Conservation (phyloP, 2,329 filamentous ascomycete genomes). For the Orbilia javanica region DNA sequence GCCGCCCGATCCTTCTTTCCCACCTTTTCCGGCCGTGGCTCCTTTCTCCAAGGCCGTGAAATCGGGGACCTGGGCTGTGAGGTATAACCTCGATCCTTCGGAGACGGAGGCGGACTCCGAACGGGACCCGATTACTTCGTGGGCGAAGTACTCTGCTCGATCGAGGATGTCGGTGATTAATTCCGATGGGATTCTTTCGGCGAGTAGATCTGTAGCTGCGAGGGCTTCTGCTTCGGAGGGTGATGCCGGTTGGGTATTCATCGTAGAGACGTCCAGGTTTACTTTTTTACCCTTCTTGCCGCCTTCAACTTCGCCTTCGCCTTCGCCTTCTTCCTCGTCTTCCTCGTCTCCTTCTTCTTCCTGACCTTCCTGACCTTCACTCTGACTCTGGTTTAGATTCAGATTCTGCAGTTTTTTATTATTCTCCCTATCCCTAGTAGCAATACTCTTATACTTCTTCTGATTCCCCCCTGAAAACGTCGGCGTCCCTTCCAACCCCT, state of each 20-base stretch:
- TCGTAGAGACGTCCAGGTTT: too few species aligned
- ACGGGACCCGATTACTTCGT: neutral
- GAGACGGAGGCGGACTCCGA: neutral
- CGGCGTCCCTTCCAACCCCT: neutral
- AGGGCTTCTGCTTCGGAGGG: conserved; percentile 15
- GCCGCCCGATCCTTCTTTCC: conserved; percentile 14
- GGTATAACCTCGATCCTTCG: conserved; percentile 32
- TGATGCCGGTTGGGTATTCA: neutral
- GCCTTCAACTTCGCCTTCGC: too few species aligned
- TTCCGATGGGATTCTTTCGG: conserved; percentile 20
- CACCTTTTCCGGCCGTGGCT: conserved; percentile 41
- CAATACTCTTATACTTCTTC: conserved; percentile 2
- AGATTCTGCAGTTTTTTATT: neutral
- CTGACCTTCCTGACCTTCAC: neutral
- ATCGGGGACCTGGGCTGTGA: conserved; percentile 29
- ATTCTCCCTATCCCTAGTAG: neutral
- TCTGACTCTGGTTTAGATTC: too few species aligned
- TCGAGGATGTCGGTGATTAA: conserved; percentile 46
- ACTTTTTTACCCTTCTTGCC: too few species aligned
- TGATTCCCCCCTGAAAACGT: neutral
- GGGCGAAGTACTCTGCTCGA: conserved; percentile 37
- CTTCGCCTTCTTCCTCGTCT: neutral
- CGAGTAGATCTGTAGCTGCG: neutral
- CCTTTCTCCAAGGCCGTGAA: conserved; percentile 33
- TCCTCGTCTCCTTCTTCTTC: neutral